Evolutionary conservation across 768 basidiomycete species (phyloP).

Genomic region (Mycena amicta): DNA sequence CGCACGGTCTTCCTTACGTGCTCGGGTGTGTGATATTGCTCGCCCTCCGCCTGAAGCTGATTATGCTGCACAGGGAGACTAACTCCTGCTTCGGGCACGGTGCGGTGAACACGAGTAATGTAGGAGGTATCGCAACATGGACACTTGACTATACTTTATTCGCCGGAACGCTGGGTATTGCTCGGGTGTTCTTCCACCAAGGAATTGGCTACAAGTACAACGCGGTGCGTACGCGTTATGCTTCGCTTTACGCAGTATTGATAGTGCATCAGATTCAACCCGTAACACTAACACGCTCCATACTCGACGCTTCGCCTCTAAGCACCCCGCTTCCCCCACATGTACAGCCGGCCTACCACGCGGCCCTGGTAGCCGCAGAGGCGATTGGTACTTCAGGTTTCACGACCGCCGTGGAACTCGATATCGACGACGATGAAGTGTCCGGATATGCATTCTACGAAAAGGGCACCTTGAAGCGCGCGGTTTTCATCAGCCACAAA

Average conservation of each 20-base stretch:
- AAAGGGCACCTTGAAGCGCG: constrained; percentile 32
- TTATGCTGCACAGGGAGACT: neutral
- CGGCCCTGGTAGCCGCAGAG: constrained; percentile 42
- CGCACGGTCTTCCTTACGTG: constrained; percentile 39
- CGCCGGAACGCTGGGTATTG: constrained; percentile 42
- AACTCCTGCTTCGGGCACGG: constrained; percentile 14
- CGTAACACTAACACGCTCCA: constrained; percentile 41
- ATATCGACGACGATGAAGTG: constrained; percentile 34
- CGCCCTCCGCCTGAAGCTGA: too few relatives aligned
- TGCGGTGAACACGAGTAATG: constrained; percentile 44
- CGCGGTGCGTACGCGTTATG: constrained; percentile 2
- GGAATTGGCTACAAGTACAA: constrained; percentile 15
- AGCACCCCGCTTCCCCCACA: constrained; percentile 40
- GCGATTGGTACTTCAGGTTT: constrained; percentile 35
- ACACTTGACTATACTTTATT: constrained; percentile 49
- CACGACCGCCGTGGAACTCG: constrained; percentile 39
- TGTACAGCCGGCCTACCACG: constrained; percentile 48
- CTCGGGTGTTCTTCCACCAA: constrained; percentile 13
- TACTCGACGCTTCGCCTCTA: constrained; percentile 38
- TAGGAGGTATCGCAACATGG: constrained; percentile 50
- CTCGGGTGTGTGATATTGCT: constrained; percentile 36
- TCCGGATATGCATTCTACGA: constrained; percentile 50
- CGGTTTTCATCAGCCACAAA: constrained; percentile 44
- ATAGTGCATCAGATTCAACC: constrained; percentile 44
- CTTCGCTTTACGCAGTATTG: neutral